phyloP scores from a whole-genome alignment of 768 basidiomycete genomes.

The Boletus sp. region DNA sequence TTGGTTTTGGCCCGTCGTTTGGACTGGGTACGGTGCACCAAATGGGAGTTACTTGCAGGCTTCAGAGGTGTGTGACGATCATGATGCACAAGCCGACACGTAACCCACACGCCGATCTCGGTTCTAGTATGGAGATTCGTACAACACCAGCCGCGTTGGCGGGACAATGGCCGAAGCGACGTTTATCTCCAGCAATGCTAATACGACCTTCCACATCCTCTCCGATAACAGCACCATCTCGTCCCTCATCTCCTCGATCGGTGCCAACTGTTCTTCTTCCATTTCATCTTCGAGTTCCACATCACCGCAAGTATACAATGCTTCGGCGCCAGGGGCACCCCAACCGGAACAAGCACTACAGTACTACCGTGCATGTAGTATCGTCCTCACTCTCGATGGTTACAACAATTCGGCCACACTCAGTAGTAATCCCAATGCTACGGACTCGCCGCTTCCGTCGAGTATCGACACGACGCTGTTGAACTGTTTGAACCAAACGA shows the following conservation, averaged over 20 bases:
- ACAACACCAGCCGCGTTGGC: slow-evolving; percentile 49
- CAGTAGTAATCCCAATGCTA: slow-evolving; percentile 35
- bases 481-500: slow-evolving; percentile 59
- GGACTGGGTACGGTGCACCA: slow-evolving; percentile 34
- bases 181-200: slow-evolving; percentile 39
- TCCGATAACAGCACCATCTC: slow-evolving; percentile 47
- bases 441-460: slow-evolving; percentile 50
- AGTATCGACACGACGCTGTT: slow-evolving; percentile 49
- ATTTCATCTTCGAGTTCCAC: slow-evolving; percentile 34
- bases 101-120: slow-evolving; percentile 8
- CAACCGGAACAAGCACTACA: slow-evolving; percentile 57
- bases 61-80: slow-evolving; percentile 36
- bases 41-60: slow-evolving; percentile 34
- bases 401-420: slow-evolving; percentile 63
- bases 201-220: slow-evolving; percentile 44
- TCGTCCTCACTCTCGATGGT: slow-evolving; percentile 58
- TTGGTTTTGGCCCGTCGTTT: slow-evolving; percentile 62
- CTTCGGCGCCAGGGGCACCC: slow-evolving; percentile 24
- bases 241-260: slow-evolving; percentile 42
- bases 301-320: slow-evolving; percentile 32
- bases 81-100: background rate
- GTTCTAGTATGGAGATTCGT: slow-evolving; percentile 42
- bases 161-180: slow-evolving; percentile 39
- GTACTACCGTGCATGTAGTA: slow-evolving; percentile 66
- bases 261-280: slow-evolving; percentile 40